phyloP scores from a whole-genome alignment of 169 alveolate species.

The Plasmodium gonderi region DNA sequence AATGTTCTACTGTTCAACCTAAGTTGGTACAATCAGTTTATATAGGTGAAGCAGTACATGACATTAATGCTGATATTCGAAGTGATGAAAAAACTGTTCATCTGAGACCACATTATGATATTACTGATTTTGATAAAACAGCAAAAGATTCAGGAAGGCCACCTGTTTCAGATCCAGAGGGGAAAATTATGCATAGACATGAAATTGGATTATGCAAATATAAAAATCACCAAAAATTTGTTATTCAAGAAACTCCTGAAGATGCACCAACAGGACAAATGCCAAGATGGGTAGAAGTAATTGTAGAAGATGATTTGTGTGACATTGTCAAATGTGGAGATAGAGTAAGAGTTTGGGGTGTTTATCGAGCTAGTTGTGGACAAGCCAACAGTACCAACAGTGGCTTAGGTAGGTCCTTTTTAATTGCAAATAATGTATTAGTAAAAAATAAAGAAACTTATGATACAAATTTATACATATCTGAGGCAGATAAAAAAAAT shows the following conservation, averaged over 20 bases:
- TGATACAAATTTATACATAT: slow-evolving; percentile 74
- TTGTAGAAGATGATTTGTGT: slow-evolving; percentile 95
- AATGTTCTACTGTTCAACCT: slow-evolving; percentile 94
- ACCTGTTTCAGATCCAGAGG: slow-evolving; percentile 83
- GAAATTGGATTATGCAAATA: slow-evolving; percentile 96
- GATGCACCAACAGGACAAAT: slow-evolving; percentile 97
- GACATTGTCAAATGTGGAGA: slow-evolving; percentile 86
- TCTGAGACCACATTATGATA: slow-evolving; percentile 84
- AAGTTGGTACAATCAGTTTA: slow-evolving; percentile 92
- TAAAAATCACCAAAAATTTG: slow-evolving; percentile 93
- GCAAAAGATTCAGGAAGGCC: slow-evolving; percentile 81
- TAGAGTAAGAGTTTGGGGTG: slow-evolving; percentile 98
- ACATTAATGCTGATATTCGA: slow-evolving; percentile 82
- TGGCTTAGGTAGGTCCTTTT: slow-evolving; percentile 93
- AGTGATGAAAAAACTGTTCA: slow-evolving; percentile 88
- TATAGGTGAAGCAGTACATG: slow-evolving; percentile 91
- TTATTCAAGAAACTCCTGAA: slow-evolving; percentile 98
- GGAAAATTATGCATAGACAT: slow-evolving; percentile 83
- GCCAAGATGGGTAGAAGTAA: slow-evolving; percentile 96
- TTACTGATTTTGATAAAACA: slow-evolving; percentile 82
- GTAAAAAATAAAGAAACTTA: slow-evolving; percentile 78
- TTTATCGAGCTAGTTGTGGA: slow-evolving; percentile 92
- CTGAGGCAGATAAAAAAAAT: slow-evolving; percentile 83
- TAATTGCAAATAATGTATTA: slow-evolving; percentile 93
- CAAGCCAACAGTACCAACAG: slow-evolving; percentile 83